Evolutionary conservation across 257 asterid species (phyloP).

Genomic region (Mitragyna speciosa): DNA sequence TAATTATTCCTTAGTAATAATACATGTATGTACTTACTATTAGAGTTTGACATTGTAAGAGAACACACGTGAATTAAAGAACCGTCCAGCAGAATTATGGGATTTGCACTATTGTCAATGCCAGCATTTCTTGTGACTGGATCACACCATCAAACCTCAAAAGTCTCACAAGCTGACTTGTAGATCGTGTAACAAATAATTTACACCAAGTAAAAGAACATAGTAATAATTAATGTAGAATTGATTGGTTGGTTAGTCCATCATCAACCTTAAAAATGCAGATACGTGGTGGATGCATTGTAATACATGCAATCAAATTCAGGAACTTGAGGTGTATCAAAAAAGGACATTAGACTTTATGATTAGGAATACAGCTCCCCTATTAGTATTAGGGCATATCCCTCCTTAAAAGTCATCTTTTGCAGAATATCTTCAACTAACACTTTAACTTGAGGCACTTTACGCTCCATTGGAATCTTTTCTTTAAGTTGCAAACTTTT

Average conservation of each 20-base stretch:
- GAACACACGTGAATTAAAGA: neutral
- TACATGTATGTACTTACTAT: neutral
- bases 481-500: constrained; percentile 30
- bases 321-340: neutral
- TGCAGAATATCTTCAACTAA: constrained; percentile 29
- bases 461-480: constrained; percentile 25
- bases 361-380: constrained; percentile 20
- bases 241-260: neutral
- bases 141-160: neutral
- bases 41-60: constrained; percentile 1
- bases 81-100: neutral
- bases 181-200: neutral
- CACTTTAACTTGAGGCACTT: constrained; percentile 22
- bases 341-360: constrained; percentile 26
- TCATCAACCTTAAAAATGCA: neutral
- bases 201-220: neutral
- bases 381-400: constrained; percentile 18
- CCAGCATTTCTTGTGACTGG: neutral
- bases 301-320: constrained; percentile 9
- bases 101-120: neutral
- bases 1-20: neutral
- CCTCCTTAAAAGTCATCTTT: constrained; percentile 23
- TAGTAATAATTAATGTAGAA: too few species aligned
- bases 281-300: neutral
- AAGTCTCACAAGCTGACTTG: neutral